Conservation (phyloP, 768 basidiomycete species). For the Macrolepiota dolichaula region DNA sequence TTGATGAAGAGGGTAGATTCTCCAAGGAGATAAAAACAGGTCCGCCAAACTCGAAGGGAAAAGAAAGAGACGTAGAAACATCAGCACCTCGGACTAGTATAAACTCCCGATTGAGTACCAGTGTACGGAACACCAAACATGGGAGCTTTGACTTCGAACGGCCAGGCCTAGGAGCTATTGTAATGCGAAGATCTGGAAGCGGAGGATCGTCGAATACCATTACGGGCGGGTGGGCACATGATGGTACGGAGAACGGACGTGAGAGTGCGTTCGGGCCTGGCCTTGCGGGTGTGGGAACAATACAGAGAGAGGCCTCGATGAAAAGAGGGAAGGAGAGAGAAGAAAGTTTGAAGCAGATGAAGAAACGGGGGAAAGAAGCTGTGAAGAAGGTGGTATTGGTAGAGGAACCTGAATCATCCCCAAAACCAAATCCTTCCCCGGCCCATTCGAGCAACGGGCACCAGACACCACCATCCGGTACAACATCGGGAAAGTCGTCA, state of each 20-base stretch:
- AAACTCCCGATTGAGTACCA: constrained; percentile 23
- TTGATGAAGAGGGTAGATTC: constrained; percentile 31
- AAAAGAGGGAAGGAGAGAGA: constrained; percentile 38
- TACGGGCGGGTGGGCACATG: constrained; percentile 29
- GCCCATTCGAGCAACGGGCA: constrained; percentile 34
- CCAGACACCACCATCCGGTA: constrained; percentile 30
- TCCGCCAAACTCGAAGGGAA: constrained; percentile 21
- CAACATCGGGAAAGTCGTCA: constrained; percentile 40
- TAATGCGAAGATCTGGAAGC: constrained; percentile 45
- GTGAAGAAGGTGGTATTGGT: constrained; percentile 12
- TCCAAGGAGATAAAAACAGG: constrained; percentile 10
- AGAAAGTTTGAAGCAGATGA: constrained; percentile 24
- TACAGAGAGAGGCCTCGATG: constrained; percentile 38
- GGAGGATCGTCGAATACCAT: constrained; percentile 30
- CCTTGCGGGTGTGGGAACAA: constrained; percentile 41
- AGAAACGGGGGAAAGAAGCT: constrained; percentile 13
- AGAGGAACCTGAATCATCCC: constrained; percentile 12
- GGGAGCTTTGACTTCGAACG: constrained; percentile 79
- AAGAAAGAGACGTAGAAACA: constrained; percentile 23
- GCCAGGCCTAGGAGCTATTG: constrained; percentile 42
- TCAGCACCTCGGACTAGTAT: constrained; percentile 9
- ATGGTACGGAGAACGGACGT: constrained; percentile 18
- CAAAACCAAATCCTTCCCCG: constrained; percentile 14
- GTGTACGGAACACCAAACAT: constrained; percentile 50
- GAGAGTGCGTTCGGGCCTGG: constrained; percentile 39